Evolutionary conservation across 2,329 filamentous ascomycete species (phyloP).

Genomic region (Pseudogymnoascus sp.): DNA sequence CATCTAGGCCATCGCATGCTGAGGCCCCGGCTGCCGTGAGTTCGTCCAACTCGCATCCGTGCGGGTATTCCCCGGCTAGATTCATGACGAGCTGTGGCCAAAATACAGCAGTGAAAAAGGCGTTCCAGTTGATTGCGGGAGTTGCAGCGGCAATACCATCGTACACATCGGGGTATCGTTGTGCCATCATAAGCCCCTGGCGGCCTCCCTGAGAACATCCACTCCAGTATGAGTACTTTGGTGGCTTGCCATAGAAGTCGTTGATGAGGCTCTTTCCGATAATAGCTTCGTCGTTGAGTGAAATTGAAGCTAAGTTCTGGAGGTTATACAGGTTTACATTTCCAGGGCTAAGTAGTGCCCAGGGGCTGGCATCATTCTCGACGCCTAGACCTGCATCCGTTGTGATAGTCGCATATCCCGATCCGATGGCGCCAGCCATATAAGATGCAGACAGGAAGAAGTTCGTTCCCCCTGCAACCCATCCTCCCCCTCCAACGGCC

Average conservation of each 20-base stretch:
- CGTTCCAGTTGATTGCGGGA: conserved; percentile 31
- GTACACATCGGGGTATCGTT: conserved; percentile 31
- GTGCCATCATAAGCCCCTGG: conserved; percentile 32
- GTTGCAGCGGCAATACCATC: conserved; percentile 35
- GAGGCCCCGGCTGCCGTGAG: conserved; percentile 13
- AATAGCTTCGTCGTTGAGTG: conserved; percentile 30
- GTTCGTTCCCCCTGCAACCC: conserved; percentile 19
- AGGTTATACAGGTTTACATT: conserved; percentile 23
- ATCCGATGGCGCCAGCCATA: conserved; percentile 19
- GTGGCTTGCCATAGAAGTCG: conserved; percentile 29
- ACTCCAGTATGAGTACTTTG: conserved; percentile 32
- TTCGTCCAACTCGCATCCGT: conserved; percentile 15
- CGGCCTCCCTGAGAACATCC: conserved; percentile 34
- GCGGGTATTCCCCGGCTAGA: conserved; percentile 7
- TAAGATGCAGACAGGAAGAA: conserved; percentile 16
- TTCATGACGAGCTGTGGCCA: conserved; percentile 18
- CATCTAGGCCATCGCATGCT: conserved; percentile 18
- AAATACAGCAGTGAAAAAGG: conserved; percentile 8
- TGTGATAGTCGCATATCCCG: conserved; percentile 25
- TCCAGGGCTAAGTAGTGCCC: conserved; percentile 15
- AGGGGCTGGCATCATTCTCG: conserved; percentile 13
- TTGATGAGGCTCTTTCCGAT: conserved; percentile 30
- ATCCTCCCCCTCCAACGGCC: conserved; percentile 29
- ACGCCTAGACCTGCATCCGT: conserved; percentile 25
- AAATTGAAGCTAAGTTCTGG: conserved; percentile 32